Base-by-base conservation (phyloP, 108 stramenopile genomes). In the Ochromonas danica region DNA sequence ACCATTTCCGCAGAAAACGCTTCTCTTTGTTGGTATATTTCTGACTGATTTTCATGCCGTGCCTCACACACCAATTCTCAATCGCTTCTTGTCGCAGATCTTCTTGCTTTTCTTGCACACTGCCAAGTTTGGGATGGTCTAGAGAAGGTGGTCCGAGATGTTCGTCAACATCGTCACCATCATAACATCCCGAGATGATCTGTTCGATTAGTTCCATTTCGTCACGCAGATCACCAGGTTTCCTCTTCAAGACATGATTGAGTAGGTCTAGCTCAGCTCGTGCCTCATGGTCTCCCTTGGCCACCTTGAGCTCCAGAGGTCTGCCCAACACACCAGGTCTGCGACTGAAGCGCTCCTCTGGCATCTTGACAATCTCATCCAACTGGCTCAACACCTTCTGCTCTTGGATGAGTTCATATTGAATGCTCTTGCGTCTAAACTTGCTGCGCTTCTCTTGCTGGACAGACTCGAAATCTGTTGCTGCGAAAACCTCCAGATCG, bases 31-130 rank as follows among this genome's bases (percentile, higher is more conserved):
- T 67, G 3, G 63, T 31, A 10, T 67, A 31, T 33, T 67, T 67
- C 35, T 67, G 30, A 35, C 17, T 6, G 17, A 67, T 10, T 10
- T 31, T 10, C 35, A 14, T 67, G 3, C 63, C 63, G 25, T 67
- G 63, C 6, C 10, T 35, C 27, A 28, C 31, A 25, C 63, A 67
- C 63, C 63, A 67, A 14, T 67, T 6, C 25, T 67, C 63, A 67
- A 67, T 28, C 6, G 27, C 3, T 35, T 67, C 63, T 36, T 67
- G 63, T 67, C 63, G 63, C 6, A 36, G 6, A 33, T 67, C 63
- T 67, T 67, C 63, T 33, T 14, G 6, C 31, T 67, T 67, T 33
- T 67, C 63, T 67, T 67, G 63, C 3, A 67, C 25, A 67, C 63
- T 67, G 31, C 63, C 63, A 6, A 67, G 17, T 36, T 67, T 67